Evolutionary conservation across 23 red algal species (phyloP).

Genomic region (Rhodosorus marinus): DNA sequence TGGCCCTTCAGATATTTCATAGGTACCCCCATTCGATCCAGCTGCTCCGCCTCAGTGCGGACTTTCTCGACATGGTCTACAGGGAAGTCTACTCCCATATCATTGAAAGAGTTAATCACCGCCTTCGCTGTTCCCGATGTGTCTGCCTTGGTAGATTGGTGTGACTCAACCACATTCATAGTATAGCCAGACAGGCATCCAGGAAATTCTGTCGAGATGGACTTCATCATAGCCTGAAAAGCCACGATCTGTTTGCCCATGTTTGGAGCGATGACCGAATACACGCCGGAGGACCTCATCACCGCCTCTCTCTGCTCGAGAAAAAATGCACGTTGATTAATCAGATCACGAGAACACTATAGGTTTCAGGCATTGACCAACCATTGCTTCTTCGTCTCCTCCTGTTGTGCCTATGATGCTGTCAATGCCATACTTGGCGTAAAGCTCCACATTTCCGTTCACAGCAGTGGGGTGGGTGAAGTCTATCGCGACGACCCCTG

Average conservation of each 20-base stretch:
- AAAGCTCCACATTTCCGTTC: slow-evolving; percentile 58
- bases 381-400: slow-evolving; percentile 45
- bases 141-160: slow-evolving; percentile 79
- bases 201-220: slow-evolving; percentile 60
- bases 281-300: slow-evolving; percentile 13
- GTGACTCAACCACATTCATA: slow-evolving; percentile 66
- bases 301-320: no score
- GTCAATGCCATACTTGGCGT: slow-evolving; percentile 23
- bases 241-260: slow-evolving; percentile 99
- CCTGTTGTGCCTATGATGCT: slow-evolving; percentile 95
- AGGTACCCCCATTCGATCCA: slow-evolving; percentile 57
- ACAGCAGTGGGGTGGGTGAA: slow-evolving; percentile 82
- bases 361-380: no score
- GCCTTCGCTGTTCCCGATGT: slow-evolving; percentile 92
- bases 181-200: slow-evolving; percentile 44
- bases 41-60: slow-evolving; percentile 18
- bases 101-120: slow-evolving; percentile 36
- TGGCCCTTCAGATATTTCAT: slow-evolving; percentile 50
- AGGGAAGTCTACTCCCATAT: slow-evolving; percentile 35
- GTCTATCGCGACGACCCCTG: slow-evolving; percentile 42
- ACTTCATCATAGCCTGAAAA: slow-evolving; percentile 78
- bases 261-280: slow-evolving; percentile 90
- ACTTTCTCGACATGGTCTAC: slow-evolving; percentile 60
- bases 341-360: no score
- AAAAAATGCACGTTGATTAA: no score